Base-by-base conservation (phyloP, 306 rosid species). In the Astragalus glycyphyllos region DNA sequence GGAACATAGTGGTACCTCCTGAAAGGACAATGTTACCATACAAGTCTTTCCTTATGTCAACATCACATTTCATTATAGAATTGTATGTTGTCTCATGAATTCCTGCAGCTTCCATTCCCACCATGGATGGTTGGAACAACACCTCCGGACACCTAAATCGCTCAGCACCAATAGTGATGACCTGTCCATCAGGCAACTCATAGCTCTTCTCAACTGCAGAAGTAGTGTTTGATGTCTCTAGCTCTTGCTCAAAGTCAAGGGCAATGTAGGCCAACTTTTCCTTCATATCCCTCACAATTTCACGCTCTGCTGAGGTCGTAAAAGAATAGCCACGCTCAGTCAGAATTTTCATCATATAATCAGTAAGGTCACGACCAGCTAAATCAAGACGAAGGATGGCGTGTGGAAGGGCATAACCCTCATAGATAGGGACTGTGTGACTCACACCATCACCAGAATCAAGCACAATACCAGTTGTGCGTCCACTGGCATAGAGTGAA, bases 401-500 rank as follows among this genome's bases (percentile, higher is more conserved):
- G 31, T 81, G 85, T 32, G 85, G 85, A 35, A 81, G 85, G 41
- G 85, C 85, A 62, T 81, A 81, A 77, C 85, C 85, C 82, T 81
- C 85, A 1, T 81, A 81, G 77, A 81, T 81, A 20, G 82, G 85
- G 37, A 81, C 85, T 32, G 85, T 81, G 66, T 81, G 85, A 55
- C 85, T 81, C 13, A 81, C 85, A 72, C 85, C 82, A 41, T 81
- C 85, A 37, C 85, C 85, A 62, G 85, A 81, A 53, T 81, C 85
- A 79, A 81, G 62, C 77, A 81, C 85, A 73, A 81, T 81, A 68
- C 98, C 98, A 35, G 98, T 92, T 60, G 98, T 92, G 74, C 97
- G 98, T 37, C 98, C 98, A 85, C 98, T 92, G 49, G 98, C 96
- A 65, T 92, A 92, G 17, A 90, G 83, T 69, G 98, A 92, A 69